phyloP scores from a whole-genome alignment of 2,329 filamentous ascomycete species.

The Xylariaceae sp. region DNA sequence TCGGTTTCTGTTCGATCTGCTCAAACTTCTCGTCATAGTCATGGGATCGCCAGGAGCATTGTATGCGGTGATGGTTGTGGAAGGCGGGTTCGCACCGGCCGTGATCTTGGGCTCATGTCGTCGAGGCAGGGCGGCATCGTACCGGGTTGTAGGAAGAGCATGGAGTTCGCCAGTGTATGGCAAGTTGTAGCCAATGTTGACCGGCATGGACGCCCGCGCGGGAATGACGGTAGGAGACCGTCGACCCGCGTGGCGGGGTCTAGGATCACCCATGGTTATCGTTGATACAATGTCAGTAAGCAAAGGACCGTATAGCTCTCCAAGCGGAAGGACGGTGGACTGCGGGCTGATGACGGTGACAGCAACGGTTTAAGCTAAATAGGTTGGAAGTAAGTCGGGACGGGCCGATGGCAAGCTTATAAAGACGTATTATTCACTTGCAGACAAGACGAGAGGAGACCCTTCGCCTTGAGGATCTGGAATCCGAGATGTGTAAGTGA shows the following conservation, averaged over 20 bases:
- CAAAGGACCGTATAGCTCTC: conserved; percentile 1
- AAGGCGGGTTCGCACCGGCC: conserved; percentile 26
- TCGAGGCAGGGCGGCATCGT: conserved; percentile 32
- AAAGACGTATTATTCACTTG: background rate
- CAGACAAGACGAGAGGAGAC: background rate
- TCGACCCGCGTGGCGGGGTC: conserved; percentile 41
- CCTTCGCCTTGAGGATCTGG: background rate
- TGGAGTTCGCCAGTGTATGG: conserved; percentile 51
- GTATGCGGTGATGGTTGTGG: conserved; percentile 51
- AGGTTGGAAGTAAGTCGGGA: background rate
- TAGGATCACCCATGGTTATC: conserved; percentile 43
- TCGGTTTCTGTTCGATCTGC: conserved; percentile 40
- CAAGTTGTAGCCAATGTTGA: conserved; percentile 45
- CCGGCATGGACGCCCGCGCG: conserved; percentile 50
- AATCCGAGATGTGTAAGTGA: background rate
- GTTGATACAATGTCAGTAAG: conserved; percentile 4
- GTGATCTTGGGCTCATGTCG: conserved; percentile 32
- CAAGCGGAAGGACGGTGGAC: background rate
- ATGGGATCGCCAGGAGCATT: conserved; percentile 50
- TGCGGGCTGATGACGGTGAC: background rate
- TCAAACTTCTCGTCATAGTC: conserved; percentile 41
- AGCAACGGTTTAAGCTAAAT: background rate
- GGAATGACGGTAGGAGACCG: conserved; percentile 45
- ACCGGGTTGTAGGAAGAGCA: conserved; percentile 42
- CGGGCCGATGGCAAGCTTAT: background rate